These are phyloP conservation scores for Epichloe baconii DNA, from an alignment of 2,329 filamentous ascomycete species.

Conservation along the genomic window DNA sequence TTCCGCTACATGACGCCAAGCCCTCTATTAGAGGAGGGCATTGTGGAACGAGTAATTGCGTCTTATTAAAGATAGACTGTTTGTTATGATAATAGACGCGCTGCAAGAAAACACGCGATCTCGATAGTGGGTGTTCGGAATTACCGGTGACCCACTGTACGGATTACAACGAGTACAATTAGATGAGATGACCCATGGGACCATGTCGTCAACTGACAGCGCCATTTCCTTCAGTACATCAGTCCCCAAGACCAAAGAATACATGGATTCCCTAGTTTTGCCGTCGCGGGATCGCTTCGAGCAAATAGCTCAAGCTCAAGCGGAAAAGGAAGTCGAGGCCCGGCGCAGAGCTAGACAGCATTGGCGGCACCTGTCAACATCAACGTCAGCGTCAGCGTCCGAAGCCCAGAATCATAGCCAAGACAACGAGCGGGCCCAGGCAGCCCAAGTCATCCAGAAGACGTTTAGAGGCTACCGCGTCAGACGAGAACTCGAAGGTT, in stretches of 20 bases:
- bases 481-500: constrained; percentile 56
- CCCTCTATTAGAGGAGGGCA: not conserved
- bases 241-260: constrained; percentile 23
- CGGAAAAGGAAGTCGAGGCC: constrained; percentile 30
- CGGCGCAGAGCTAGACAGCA: constrained; percentile 27
- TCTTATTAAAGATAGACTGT: no score
- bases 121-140: no score
- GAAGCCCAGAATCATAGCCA: not conserved
- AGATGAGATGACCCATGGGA: not conserved
- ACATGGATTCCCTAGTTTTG: constrained; percentile 36
- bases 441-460: constrained; percentile 49
- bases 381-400: constrained; percentile 6
- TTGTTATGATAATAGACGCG: no score
- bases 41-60: no score
- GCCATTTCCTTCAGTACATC: constrained; percentile 4
- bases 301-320: constrained; percentile 36
- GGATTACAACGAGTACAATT: not conserved
- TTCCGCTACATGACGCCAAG: not conserved
- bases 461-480: constrained; percentile 67
- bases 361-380: constrained; percentile 17
- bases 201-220: constrained; percentile 6
- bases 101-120: no score
- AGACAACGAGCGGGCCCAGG: constrained; percentile 22
- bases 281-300: constrained; percentile 34
- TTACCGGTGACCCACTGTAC: not conserved